These are phyloP conservation scores for Gonium pectorale DNA, from an alignment of 139 green algal species.

Conservation along the genomic window DNA sequence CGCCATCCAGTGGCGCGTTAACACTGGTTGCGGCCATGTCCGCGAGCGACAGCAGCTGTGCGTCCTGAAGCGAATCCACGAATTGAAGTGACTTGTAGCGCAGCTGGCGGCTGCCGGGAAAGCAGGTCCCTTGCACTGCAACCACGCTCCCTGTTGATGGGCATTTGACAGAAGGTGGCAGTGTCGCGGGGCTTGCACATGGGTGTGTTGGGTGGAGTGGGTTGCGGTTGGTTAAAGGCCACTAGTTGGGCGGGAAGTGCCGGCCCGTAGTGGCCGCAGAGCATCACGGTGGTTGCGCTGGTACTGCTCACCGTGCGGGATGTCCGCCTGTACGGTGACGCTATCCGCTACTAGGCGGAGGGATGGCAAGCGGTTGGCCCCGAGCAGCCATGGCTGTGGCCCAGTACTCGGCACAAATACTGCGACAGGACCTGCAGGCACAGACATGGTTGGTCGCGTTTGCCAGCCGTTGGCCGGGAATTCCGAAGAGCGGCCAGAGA, in stretches of 20 bases:
- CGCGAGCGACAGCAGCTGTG: not conserved
- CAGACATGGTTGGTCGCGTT: too few species aligned
- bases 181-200: not conserved
- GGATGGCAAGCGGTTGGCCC: not conserved
- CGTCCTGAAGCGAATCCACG: not conserved
- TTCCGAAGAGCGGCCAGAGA: too few species aligned
- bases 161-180: not conserved
- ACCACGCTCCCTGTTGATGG: not conserved
- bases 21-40: not conserved
- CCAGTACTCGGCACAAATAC: not conserved
- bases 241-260: too few species aligned
- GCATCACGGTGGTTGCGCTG: too few species aligned
- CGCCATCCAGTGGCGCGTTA: not conserved
- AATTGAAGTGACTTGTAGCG: not conserved
- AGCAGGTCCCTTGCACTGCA: not conserved
- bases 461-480: too few species aligned
- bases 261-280: too few species aligned
- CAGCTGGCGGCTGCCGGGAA: not conserved
- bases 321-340: not conserved
- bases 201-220: not conserved
- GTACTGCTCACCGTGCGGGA: not conserved
- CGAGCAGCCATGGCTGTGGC: not conserved
- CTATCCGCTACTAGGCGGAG: not conserved
- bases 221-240: too few species aligned
- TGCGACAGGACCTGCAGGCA: not conserved